phyloP scores from a whole-genome alignment of 805 yeast genomes.

The Cyberlindnera japonica region DNA sequence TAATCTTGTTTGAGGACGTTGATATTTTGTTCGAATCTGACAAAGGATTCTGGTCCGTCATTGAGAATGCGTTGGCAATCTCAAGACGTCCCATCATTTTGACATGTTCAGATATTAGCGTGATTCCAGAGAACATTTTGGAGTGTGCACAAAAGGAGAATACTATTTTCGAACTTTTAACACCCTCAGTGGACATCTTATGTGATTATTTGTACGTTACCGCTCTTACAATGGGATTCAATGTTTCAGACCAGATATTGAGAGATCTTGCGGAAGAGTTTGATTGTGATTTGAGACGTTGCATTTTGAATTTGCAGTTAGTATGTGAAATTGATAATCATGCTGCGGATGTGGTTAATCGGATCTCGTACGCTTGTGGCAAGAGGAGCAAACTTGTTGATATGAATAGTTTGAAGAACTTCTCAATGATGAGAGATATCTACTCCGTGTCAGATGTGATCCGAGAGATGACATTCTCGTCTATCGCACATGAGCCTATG shows the following conservation, averaged over 20 bases:
- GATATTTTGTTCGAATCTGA: slow-evolving; percentile 76
- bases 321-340: slow-evolving; percentile 26
- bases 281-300: slow-evolving; percentile 43
- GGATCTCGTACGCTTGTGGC: background rate
- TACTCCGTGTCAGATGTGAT: slow-evolving; percentile 17
- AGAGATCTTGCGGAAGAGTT: slow-evolving; percentile 26
- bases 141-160: slow-evolving; percentile 43
- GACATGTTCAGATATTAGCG: slow-evolving; percentile 50
- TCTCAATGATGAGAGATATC: slow-evolving; percentile 4
- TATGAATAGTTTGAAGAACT: slow-evolving; percentile 1
- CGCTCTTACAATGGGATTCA: slow-evolving; percentile 34
- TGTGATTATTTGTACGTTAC: slow-evolving; percentile 40
- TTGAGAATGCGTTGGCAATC: slow-evolving; percentile 55
- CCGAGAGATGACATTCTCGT: slow-evolving; percentile 11
- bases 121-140: slow-evolving; percentile 46
- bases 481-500: slow-evolving; percentile 11
- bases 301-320: slow-evolving; percentile 43
- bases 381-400: background rate
- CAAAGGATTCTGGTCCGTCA: slow-evolving; percentile 72
- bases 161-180: slow-evolving; percentile 34
- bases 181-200: slow-evolving; percentile 20
- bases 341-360: background rate
- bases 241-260: slow-evolving; percentile 32
- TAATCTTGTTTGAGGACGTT: slow-evolving; percentile 81
- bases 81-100: slow-evolving; percentile 69